phyloP scores from a whole-genome alignment of 495 filamentous ascomycete genomes.

The Aspergillus cristatus region DNA sequence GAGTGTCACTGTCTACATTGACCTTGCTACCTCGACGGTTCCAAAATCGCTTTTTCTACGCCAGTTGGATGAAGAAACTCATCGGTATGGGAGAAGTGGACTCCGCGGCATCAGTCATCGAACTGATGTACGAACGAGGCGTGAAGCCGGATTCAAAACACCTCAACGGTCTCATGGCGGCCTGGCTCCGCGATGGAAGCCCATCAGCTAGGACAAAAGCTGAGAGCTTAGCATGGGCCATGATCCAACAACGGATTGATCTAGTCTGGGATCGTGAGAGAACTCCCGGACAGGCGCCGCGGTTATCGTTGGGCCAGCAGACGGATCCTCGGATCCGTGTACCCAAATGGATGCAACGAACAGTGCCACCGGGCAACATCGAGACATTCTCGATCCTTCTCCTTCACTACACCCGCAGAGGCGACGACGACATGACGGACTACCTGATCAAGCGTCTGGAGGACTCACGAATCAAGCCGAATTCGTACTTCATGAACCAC shows the following conservation, averaged over 20 bases:
- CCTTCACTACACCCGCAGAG: constrained; percentile 56
- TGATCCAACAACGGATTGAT: constrained; percentile 60
- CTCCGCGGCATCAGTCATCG: constrained; percentile 57
- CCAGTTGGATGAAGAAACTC: constrained; percentile 72
- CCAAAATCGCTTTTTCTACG: constrained; percentile 71
- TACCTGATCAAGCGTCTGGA: constrained; percentile 49
- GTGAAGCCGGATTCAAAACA: constrained; percentile 58
- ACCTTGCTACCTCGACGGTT: constrained; percentile 50
- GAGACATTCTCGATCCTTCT: constrained; percentile 73
- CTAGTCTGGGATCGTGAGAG: constrained; percentile 39
- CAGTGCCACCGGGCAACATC: constrained; percentile 50
- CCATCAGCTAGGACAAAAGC: constrained; percentile 47
- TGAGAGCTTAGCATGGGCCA: constrained; percentile 63
- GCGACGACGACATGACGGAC: constrained; percentile 44
- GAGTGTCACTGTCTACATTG: constrained; percentile 40
- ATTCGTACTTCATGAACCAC: constrained; percentile 68
- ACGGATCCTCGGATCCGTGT: constrained; percentile 20
- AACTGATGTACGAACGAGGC: constrained; percentile 56
- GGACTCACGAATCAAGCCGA: constrained; percentile 51
- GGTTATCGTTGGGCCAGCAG: constrained; percentile 8
- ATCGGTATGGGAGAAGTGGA: constrained; percentile 63
- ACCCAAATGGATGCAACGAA: constrained; percentile 29
- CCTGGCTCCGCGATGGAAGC: constrained; percentile 56
- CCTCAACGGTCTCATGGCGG: constrained; percentile 66
- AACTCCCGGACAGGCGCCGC: constrained; percentile 8